Base-by-base conservation (phyloP, 2,329 filamentous ascomycete genomes). In the Rhynchosporium secalis region DNA sequence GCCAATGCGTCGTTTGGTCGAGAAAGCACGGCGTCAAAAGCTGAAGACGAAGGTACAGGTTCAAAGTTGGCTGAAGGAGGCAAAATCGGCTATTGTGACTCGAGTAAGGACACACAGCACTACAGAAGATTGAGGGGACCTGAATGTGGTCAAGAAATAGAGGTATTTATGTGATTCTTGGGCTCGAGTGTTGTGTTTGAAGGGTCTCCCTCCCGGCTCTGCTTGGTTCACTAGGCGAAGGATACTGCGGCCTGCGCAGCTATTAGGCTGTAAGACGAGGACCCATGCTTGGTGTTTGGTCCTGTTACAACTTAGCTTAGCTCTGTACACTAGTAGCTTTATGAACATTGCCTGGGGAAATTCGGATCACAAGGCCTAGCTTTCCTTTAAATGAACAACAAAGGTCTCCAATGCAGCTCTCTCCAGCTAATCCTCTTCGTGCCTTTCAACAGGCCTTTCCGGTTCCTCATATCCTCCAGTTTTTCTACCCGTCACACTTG, bases 31-130 rank as follows among this genome's bases (percentile, higher is more conserved):
- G n/a, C 55, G 57, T n/a, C 63, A 65, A 15, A 69, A 65, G 33
- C 43, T 73, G 38, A 71, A 66, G 57, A 62, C 59, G 9, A 73
- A 68, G 52, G 13, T 59, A 28, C 51, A 54, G 26, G 58, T 73
- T 29, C 66, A 66, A 41, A 58, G 58, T 36, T 73, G 71, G 72
- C 47, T 73, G 28, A 71, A 66, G 49, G 70, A 65, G 38, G 69
- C 70, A 46, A 64, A 66, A 63, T 61, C 61, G 38, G 68, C 64
- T 4, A 67, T 73, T 31, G 60, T 61, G 46, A 62, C 66, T 62
- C 69, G 67, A 55, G 66, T 68, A 15, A 69, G 65, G 61, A 62
- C 64, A 45, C 56, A 66, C 55, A 65, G 58, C 38, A 62, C 60
- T 4, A 48, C 51, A 40, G 47, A 46, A 52, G 36, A n/a, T 26